A percentile compares a stretch with the other conserved stretches of the same genome.
Evolutionary conservation across 495 filamentous ascomycete genomes (phyloP).

Genomic region (Xylaria venustula): DNA sequence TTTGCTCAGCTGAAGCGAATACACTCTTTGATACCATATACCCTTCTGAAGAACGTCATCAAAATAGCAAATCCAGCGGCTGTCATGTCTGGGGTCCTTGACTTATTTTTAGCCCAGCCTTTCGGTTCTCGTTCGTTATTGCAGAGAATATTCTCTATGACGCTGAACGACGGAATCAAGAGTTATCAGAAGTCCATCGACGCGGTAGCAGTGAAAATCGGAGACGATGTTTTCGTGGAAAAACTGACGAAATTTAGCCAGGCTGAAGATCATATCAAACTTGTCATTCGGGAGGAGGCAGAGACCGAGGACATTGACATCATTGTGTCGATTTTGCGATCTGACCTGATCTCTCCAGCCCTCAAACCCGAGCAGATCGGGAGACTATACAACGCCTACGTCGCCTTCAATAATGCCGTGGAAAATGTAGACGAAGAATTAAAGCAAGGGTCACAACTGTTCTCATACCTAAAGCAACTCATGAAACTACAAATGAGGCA

Average conservation of each 20-base stretch:
- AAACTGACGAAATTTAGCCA: slow-evolving; percentile 80
- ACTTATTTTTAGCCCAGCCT: slow-evolving; percentile 92
- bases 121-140: slow-evolving; percentile 86
- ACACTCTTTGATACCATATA: slow-evolving; percentile 90
- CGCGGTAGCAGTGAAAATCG: slow-evolving; percentile 67
- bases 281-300: slow-evolving; percentile 70
- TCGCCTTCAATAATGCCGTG: slow-evolving; percentile 94
- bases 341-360: slow-evolving; percentile 67
- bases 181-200: slow-evolving; percentile 83
- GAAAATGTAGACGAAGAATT: slow-evolving; percentile 89
- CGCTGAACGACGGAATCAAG: slow-evolving; percentile 84
- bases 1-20: slow-evolving; percentile 93
- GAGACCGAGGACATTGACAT: slow-evolving; percentile 70
- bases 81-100: slow-evolving; percentile 89
- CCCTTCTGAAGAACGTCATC: slow-evolving; percentile 91
- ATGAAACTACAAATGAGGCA: slow-evolving; percentile 90
- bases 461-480: slow-evolving; percentile 91
- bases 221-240: slow-evolving; percentile 71
- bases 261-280: slow-evolving; percentile 69
- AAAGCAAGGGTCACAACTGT: slow-evolving; percentile 82
- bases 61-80: slow-evolving; percentile 92
- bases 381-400: slow-evolving; percentile 86
- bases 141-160: slow-evolving; percentile 90
- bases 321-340: slow-evolving; percentile 76
- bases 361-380: slow-evolving; percentile 72